A percentile compares a stretch with the other conserved stretches of the same genome.
Evolutionary conservation across 2,329 filamentous ascomycete species (phyloP).

Genomic region (Fusarium nodosum): DNA sequence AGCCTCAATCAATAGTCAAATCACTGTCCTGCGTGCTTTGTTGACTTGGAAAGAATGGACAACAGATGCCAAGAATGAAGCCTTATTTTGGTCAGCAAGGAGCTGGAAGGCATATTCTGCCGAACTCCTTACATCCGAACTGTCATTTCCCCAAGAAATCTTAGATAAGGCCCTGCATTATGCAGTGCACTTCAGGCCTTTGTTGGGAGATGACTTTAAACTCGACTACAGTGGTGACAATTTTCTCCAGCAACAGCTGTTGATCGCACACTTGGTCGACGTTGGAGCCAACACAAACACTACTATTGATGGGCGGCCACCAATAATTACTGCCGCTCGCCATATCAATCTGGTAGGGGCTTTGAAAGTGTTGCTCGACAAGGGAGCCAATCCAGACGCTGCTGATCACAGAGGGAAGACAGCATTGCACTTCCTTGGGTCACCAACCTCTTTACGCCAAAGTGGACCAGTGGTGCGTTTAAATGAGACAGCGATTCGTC

Average conservation of each 20-base stretch:
- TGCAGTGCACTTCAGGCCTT: neutral
- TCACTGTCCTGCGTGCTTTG: neutral
- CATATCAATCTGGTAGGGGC: neutral
- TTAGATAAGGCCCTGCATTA: neutral
- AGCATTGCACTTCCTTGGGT: slow-evolving; percentile 1
- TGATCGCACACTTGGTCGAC: neutral
- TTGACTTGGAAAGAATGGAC: slow-evolving; percentile 5
- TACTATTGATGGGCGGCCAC: neutral
- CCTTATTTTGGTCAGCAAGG: neutral
- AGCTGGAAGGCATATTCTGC: slow-evolving; percentile 1
- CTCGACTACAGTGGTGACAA: slow-evolving; percentile 1
- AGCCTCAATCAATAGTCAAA: neutral
- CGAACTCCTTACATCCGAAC: neutral
- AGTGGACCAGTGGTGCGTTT: neutral
- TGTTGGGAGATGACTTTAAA: neutral
- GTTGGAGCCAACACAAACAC: neutral
- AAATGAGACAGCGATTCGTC: neutral
- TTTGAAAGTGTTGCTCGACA: neutral
- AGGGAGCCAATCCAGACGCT: neutral
- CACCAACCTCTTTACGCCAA: neutral
- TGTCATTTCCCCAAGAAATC: neutral
- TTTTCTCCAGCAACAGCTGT: slow-evolving; percentile 1
- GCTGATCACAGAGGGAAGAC: neutral
- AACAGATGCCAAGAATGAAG: neutral
- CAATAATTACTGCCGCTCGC: neutral